phyloP scores from a whole-genome alignment of 805 yeast genomes.

The Candida boleticola region DNA sequence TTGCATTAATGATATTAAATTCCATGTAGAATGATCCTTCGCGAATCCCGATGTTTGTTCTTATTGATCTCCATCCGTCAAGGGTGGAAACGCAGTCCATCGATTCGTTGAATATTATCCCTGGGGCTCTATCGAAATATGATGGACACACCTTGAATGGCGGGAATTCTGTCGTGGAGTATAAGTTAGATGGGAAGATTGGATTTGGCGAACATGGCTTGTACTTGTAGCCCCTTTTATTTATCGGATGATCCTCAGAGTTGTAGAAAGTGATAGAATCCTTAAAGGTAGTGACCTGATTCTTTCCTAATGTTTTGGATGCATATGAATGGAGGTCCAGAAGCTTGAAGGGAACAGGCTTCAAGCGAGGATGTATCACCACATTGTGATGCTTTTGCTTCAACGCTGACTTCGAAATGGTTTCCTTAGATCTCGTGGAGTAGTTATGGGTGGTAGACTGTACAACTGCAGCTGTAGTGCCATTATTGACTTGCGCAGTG shows the following conservation, averaged over 20 bases:
- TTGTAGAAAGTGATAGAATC: conserved; percentile 31
- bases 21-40: conserved; percentile 86
- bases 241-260: conserved; percentile 78
- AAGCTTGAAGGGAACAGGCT: conserved; percentile 30
- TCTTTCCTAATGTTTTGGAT: conserved; percentile 2
- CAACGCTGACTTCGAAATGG: conserved; percentile 15
- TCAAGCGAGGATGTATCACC: conserved; percentile 32
- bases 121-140: conserved; percentile 68
- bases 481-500: no score
- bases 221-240: conserved; percentile 79
- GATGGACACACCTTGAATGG: conserved; percentile 60
- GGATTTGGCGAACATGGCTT: conserved; percentile 75
- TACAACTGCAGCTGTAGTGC: no score
- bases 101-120: conserved; percentile 36
- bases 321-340: conserved; percentile 13
- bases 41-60: conserved; percentile 71
- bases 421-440: conserved; percentile 25
- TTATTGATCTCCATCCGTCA: conserved; percentile 76
- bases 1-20: conserved; percentile 52
- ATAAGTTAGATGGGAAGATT: conserved; percentile 52
- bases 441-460: conserved; percentile 15
- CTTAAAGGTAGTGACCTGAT: conserved; percentile 9
- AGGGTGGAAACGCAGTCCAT: conserved; percentile 49
- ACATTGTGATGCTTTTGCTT: conserved; percentile 29
- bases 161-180: conserved; percentile 70